phyloP scores from a whole-genome alignment of 805 yeast genomes.

The Saccharomycopsis vini region DNA sequence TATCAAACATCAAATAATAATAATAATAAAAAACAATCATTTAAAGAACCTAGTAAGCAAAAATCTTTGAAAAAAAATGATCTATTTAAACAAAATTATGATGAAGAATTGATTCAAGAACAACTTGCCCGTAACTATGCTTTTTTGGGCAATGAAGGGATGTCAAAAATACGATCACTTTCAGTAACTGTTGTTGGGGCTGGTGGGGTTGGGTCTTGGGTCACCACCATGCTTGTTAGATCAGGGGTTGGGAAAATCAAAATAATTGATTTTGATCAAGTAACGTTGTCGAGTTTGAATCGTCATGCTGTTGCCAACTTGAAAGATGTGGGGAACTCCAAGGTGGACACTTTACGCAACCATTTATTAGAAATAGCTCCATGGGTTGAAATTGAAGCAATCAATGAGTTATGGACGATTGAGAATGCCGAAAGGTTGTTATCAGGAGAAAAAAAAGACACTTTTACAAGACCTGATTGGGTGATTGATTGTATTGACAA shows the following conservation, averaged over 20 bases:
- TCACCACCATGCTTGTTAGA: slow-evolving; percentile 79
- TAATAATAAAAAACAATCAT: not conserved
- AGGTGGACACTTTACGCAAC: slow-evolving; percentile 70
- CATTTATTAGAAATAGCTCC: slow-evolving; percentile 76
- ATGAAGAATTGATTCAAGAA: slow-evolving; percentile 73
- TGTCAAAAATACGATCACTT: slow-evolving; percentile 60
- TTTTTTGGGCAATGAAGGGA: slow-evolving; percentile 80
- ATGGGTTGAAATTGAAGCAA: slow-evolving; percentile 80
- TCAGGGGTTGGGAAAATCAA: slow-evolving; percentile 78
- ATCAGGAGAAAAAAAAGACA: slow-evolving; percentile 25
- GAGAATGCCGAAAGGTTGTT: slow-evolving; percentile 56
- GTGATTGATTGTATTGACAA: slow-evolving; percentile 95
- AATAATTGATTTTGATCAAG: slow-evolving; percentile 93
- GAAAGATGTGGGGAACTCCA: slow-evolving; percentile 85
- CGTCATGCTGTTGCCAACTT: slow-evolving; percentile 93
- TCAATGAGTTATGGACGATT: slow-evolving; percentile 68
- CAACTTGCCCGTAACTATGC: slow-evolving; percentile 93
- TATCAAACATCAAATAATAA: not conserved
- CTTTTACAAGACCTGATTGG: slow-evolving; percentile 59
- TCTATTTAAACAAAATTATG: slow-evolving; percentile 26
- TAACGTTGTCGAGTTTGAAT: slow-evolving; percentile 81
- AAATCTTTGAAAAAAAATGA: not conserved
- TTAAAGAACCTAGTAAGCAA: not conserved
- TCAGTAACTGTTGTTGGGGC: slow-evolving; percentile 81
- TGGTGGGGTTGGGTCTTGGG: slow-evolving; percentile 99